Evolutionary conservation across 352 stramenopile species (phyloP), one percentile per base, ranked within the genome.

Genomic region (Phytopythium helicoides): DNA sequence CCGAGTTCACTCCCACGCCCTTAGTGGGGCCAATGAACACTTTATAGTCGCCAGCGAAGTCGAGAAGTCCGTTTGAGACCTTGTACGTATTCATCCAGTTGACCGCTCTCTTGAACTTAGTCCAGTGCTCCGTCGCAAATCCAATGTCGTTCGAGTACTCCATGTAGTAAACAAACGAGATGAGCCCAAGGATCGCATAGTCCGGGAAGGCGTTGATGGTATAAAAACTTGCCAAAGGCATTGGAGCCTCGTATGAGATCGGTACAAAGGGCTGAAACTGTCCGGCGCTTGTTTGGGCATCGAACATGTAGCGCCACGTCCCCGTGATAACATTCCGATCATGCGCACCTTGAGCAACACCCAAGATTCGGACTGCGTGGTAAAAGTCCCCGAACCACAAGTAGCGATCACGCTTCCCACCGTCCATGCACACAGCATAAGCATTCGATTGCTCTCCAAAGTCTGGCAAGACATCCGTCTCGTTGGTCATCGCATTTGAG

Each of bases 341-440:
- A 11, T 52, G 22, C 16, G 62, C 60, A 3, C 48, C 56, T 45
- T 67, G 61, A 15, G 54, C 60, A n/a, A 67, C 54, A 10, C 60
- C 60, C 54, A 67, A 58, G 56, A 65, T 65, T 6, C 61, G 61
- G 2, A 52, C 62, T 39, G 61, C 60, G 52, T 69, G 61, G 38
- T 69, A 69, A 39, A 69, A 69, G 40, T 69, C 52, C 12, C 61
- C 56, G 14, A 69, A 37, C 61, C 61, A 69, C 41, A 66, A 58
- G 61, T 66, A 65, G 2, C 56, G 61, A 16, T 69, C 61, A 19
- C 61, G 61, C 25, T 69, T 65, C 21, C 52, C 56, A 8, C 57
- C 57, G 47, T 70, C 62, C 21, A 70, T 33, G 12, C 62, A 70
- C 3, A 39, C 61, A 14, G 56, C 61, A 45, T 69, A 62, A 31